Percentiles rank a stretch among this genome's conserved stretches.
Evolutionary conservation across 202 grass and related monocot genomes (phyloP).

Genomic region (Panicum virgatum): DNA sequence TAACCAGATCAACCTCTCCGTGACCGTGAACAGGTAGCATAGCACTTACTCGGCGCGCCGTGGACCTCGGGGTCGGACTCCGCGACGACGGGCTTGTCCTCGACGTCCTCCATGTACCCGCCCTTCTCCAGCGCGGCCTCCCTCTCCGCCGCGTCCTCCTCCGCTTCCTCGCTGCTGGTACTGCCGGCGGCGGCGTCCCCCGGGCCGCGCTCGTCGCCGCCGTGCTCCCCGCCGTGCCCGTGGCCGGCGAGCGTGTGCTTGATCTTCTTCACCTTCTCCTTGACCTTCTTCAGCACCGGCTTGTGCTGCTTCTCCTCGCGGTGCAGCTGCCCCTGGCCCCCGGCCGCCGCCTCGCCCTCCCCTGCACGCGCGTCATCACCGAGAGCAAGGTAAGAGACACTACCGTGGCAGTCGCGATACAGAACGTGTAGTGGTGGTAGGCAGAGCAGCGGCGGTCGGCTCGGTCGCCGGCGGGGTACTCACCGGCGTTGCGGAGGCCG

Average conservation of each 20-base stretch:
- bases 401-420: background rate
- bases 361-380: background rate
- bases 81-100: too few relatives aligned
- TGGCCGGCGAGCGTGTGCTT: constrained; percentile 58
- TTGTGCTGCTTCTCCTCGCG: constrained; percentile 69
- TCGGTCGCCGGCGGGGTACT: background rate
- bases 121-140: constrained; percentile 43
- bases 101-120: constrained; percentile 50
- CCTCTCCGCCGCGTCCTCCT: constrained; percentile 35
- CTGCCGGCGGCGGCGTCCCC: background rate
- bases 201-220: background rate
- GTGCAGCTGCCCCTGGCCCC: constrained; percentile 51
- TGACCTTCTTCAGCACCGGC: constrained; percentile 74
- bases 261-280: constrained; percentile 90
- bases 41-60: constrained; percentile 52
- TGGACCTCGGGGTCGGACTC: constrained; percentile 42
- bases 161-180: constrained; percentile 33
- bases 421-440: background rate
- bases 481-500: constrained; percentile 41
- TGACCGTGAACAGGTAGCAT: too few relatives aligned
- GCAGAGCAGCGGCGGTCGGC: background rate
- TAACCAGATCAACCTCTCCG: too few relatives aligned
- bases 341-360: too few relatives aligned
- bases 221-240: background rate
- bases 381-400: background rate